phyloP scores from a whole-genome alignment of 140 eudicot genomes.

The Stevia rebaudiana region DNA sequence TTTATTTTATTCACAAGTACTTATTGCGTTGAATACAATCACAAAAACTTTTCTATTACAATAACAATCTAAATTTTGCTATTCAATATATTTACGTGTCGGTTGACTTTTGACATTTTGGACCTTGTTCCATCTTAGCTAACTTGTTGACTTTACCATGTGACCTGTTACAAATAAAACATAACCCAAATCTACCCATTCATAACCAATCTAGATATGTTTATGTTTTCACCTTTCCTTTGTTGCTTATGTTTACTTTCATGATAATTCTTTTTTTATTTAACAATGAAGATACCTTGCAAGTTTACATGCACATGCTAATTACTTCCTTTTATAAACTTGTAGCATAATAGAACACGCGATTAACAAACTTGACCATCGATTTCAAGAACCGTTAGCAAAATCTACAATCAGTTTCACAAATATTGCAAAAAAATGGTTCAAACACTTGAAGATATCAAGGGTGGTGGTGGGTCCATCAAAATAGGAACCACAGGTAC shows the following conservation, averaged over 20 bases:
- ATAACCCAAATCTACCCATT: background rate
- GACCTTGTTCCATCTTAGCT: background rate
- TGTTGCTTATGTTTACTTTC: background rate
- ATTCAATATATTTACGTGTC: background rate
- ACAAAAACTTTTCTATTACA: background rate
- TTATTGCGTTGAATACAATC: background rate
- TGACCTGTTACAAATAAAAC: background rate
- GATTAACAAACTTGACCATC: background rate
- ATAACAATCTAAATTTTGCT: background rate
- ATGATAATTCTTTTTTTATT: background rate
- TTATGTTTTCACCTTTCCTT: background rate
- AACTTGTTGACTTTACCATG: background rate
- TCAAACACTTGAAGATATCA: conserved; percentile 63
- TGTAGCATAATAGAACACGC: background rate
- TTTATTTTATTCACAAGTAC: background rate
- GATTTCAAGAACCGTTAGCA: background rate
- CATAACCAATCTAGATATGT: background rate
- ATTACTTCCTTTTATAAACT: background rate
- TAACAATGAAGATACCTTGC: background rate
- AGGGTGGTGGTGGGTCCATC: conserved; percentile 82
- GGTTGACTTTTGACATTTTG: background rate
- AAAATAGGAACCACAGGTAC: conserved; percentile 83
- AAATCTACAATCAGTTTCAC: background rate
- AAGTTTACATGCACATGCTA: conserved; percentile 2
- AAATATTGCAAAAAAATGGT: conserved; percentile 39